Evolutionary conservation across 345 rosid species (phyloP), one percentile per base, ranked within the genome.

Genomic region (Pugionium dolabratum): DNA sequence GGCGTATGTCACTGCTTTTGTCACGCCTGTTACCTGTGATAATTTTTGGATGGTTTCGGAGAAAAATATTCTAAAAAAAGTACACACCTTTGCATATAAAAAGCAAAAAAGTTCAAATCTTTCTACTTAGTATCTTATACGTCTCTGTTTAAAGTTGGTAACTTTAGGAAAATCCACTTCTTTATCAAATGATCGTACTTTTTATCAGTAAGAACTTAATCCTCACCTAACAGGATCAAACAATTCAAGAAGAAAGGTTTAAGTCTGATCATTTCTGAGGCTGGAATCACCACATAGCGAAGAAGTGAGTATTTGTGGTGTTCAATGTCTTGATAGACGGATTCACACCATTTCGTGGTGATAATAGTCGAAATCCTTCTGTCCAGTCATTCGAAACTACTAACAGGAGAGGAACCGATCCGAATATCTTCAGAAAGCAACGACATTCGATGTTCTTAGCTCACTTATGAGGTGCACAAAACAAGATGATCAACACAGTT

Each of bases 1-100:
- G 5, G 2, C 32, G 10, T 47, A 47, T 62, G 75, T 71, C 75
- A 71, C 51, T 71, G 75, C 75, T 71, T 32, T 7, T 41, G 70
- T 64, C 70, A 71, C 70, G 53, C 59, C 26, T 28, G 50, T 34
- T 33, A 25, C 63, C 51, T 53, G 42, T 46, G 6, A 60, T 59
- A 1, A 27, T 60, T 29, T 18, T 50, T 59, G 52, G 37, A 42
- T 60, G 44, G 5, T 42, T 52, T 2, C 6, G 6, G 2, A 39
- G 42, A 30, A 9, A 2, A 25, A 39, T 47, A 8, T 5, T 50
- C 25, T 4, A 4, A 37, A 37, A 37, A 46, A 11, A 37, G 57
- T 2, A 37, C 37, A 49, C 28, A 49, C 18, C 44, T 50, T 58
- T 47, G 58, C 63, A 43, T 42, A 42, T 41, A 34, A 45, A 37